A percentile compares a stretch with the other conserved stretches of the same genome.
Conservation (phyloP, 768 basidiomycete species). For the Suillus bovinus region DNA sequence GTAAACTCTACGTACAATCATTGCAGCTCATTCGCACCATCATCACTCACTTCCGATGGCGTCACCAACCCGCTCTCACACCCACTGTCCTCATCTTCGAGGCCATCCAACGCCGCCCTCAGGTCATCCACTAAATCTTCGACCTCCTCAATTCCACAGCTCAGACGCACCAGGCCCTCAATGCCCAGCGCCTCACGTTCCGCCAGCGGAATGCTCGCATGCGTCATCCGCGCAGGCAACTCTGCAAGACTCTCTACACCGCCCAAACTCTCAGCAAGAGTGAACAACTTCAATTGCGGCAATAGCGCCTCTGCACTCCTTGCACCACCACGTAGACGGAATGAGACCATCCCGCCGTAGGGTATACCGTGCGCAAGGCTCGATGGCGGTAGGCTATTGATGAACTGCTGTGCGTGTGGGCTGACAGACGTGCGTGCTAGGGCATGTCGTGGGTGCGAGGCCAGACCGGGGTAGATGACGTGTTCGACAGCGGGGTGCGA, state of each 20-base stretch:
- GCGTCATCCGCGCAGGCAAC: slow-evolving; percentile 87
- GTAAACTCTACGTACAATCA: neutral
- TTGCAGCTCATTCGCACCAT: too few species aligned
- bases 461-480: slow-evolving; percentile 86
- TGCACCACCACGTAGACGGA: slow-evolving; percentile 55
- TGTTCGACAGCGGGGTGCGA: slow-evolving; percentile 61
- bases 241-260: slow-evolving; percentile 93
- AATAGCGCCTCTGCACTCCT: slow-evolving; percentile 67
- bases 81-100: slow-evolving; percentile 42
- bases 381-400: slow-evolving; percentile 41
- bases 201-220: slow-evolving; percentile 68
- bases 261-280: slow-evolving; percentile 86
- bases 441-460: slow-evolving; percentile 62
- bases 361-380: slow-evolving; percentile 40
- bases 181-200: slow-evolving; percentile 77
- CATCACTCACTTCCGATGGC: neutral
- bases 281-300: slow-evolving; percentile 62
- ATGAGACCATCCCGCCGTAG: slow-evolving; percentile 87
- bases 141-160: slow-evolving; percentile 86
- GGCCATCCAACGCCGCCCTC: slow-evolving; percentile 54
- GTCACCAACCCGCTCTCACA: neutral
- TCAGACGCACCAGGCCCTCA: slow-evolving; percentile 74
- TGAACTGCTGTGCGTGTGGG: slow-evolving; percentile 68
- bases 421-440: slow-evolving; percentile 64
- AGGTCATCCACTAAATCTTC: slow-evolving; percentile 65